Evolutionary conservation across 192 early-diverging fungal species (phyloP).

Genomic region (Kickxella alabastrina): DNA sequence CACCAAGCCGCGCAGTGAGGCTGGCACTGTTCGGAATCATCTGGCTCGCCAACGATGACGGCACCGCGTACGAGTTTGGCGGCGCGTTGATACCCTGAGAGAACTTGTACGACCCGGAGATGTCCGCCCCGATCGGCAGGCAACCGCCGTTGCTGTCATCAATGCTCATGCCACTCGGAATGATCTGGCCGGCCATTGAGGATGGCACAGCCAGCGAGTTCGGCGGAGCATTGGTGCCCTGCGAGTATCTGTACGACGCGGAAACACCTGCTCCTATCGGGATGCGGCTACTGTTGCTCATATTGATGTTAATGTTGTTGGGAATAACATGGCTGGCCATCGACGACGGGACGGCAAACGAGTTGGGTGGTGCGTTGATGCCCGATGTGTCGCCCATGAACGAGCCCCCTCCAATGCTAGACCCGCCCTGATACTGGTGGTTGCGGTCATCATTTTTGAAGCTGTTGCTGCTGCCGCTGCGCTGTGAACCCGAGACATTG

Average conservation of each 20-base stretch:
- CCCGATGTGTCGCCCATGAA: conserved; percentile 6
- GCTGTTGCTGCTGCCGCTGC: background rate
- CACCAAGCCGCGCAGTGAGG: background rate
- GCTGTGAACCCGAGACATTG: background rate
- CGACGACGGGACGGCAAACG: background rate
- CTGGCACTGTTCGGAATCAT: background rate
- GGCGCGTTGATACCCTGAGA: conserved; percentile 4
- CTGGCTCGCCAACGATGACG: background rate
- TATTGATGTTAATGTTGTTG: background rate
- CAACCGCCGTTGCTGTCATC: background rate
- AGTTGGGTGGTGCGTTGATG: conserved; percentile 34
- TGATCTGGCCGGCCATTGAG: background rate
- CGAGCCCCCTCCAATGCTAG: conserved; percentile 1
- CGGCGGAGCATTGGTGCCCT: conserved; percentile 28
- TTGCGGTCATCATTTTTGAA: too few relatives aligned
- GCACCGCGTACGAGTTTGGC: conserved; percentile 8
- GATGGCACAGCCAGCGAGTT: conserved; percentile 21
- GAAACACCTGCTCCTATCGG: background rate
- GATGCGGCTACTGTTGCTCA: background rate
- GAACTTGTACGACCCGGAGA: background rate
- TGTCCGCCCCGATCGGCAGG: background rate
- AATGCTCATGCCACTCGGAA: background rate
- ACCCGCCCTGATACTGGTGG: too few relatives aligned
- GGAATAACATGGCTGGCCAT: background rate
- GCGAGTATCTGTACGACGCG: background rate